Evolutionary conservation across 305 asterid genomes (phyloP), one percentile per base, ranked within the genome.

Genomic region (Fraxinus baroniana): DNA sequence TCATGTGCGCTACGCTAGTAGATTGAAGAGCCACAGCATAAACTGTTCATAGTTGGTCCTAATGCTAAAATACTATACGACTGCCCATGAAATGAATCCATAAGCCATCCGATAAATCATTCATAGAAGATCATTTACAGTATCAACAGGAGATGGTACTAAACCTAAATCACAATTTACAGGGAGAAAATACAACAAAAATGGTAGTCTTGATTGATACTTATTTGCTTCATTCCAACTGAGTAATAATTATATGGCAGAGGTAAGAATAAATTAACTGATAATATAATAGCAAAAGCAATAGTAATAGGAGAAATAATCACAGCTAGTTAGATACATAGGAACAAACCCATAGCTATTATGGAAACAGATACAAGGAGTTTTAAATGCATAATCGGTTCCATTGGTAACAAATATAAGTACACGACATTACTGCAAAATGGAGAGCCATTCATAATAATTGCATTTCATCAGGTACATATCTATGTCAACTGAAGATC

Each of bases 401-500:
- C 52, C 70, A 26, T 64, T 57, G 77, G 62, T 74, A n/a, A 80
- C 86, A 79, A 7, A 5, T n/a, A 3, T 89, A 85, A 62, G 15
- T 35, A 44, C 66, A 60, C 70, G 60, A 84, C 82, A 78, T 81
- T 74, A 80, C 82, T 49, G 80, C 77, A 66, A 72, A 78, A 83
- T n/a, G 82, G 83, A 78, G 68, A 74, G 81, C 70, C 74, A 82
- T 18, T 70, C 78, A 41, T 39, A 13, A 37, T 76, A 79, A 60
- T 60, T 44, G 20, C 74, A 33, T 78, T 72, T 74, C 80, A 28
- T 74, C 83, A 79, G 44, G 24, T 46, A 57, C 30, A 46, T 49
- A 70, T 82, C 86, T 84, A 93, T 74, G 92, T 90, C 88, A 94
- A 86, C 91, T 87, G 92, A 76, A 94, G 97, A 85, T 90, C 97